Evolutionary conservation across 176 grass and related monocot species (phyloP), one percentile per base, ranked within the genome.

Genomic region (Triticum turgidum): DNA sequence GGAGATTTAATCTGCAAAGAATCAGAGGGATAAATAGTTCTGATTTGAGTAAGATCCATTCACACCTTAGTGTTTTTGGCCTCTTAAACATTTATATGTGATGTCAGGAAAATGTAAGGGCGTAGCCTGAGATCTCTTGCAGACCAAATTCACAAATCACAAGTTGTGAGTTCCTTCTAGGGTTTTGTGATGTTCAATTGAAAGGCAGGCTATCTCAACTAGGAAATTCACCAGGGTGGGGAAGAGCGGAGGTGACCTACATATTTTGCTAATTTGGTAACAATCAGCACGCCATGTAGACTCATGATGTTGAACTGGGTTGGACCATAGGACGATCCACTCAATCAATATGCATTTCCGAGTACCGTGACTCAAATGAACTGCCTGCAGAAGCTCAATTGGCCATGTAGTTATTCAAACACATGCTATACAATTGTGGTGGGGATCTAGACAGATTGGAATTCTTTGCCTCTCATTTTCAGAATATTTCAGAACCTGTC

Each of bases 1-100:
- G 81, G 38, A 14, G 30, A 14, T 81, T 73, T 80, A 21, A 62
- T 80, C 85, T 29, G 21, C 54, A 37, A 51, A 69, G 13, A 86
- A 47, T 64, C 1, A 10, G 6, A 73, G 8, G 7, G 35, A 17
- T 61, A 30, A 11, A 61, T 34, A 58, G 32, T 62, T 86, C n/a
- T 25, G 3, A 32, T 79, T 33, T 79, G 33, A 70, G 61, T 49
- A 3, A 13, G 15, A 49, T 21, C 38, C 66, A 70, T 73, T 59
- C 7, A 42, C 51, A 83, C 37, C 67, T 30, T 27, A 8, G n/a
- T 59, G 29, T 20, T 74, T 83, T 75, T 45, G 6, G 10, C 70
- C 61, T 32, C 11, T 34, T 29, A 65, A 64, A 13, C 11, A 63
- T 75, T 84, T 84, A 21, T 61, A 61, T 41, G 22, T 44, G 25